Base-by-base conservation (phyloP, 768 basidiomycete genomes). In the Glaciozyma martinii region DNA sequence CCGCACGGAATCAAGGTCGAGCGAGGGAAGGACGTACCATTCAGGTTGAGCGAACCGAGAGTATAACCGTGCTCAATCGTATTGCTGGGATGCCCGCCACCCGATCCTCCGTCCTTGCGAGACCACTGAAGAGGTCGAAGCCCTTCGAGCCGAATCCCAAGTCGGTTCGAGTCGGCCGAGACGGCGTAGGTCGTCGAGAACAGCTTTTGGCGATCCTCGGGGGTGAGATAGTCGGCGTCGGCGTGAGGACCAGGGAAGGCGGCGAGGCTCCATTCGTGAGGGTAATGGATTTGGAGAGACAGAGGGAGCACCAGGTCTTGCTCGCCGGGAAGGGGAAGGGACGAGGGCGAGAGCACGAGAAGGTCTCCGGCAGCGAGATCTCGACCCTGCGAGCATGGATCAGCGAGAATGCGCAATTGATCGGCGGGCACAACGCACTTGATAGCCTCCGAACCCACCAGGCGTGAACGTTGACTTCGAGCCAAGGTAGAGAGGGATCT, bases 31-130 rank as follows among this genome's bases (percentile, higher is more conserved):
- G 10, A 13, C 37, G 5, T 19, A 3, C 85, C 85, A 68, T 86
- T 87, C 59, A 85, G 63, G 68, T 86, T 85, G 64, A 86, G 70
- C 1, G 80, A 77, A 8, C 83, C 84, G 29, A 77, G 72, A 0
- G 80, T 80, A 67, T 85, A 60, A 15, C 53, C 59, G 16, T 60
- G 32, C 18, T 56, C 66, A 69, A 85, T 78, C 43, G 86, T 83
- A 66, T 87, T 87, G 47, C 82, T 82, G 0, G 85, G 85, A 70
- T 87, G 86, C 21, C 82, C 81, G 0, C 85, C 86, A 3, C 85
- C 86, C 65, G 86, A 81, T 0, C 85, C 85, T 18, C 86, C 85
- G 50, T 77, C 81, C 8, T 64, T 62, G 43, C 85, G 77, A 0
- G 84, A 80, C 83, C 84, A 87, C 9, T 74, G 66, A 47, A 86